Evolutionary conservation across 177 flowering plant genomes (phyloP).

Genomic region (Vitis hybrid): DNA sequence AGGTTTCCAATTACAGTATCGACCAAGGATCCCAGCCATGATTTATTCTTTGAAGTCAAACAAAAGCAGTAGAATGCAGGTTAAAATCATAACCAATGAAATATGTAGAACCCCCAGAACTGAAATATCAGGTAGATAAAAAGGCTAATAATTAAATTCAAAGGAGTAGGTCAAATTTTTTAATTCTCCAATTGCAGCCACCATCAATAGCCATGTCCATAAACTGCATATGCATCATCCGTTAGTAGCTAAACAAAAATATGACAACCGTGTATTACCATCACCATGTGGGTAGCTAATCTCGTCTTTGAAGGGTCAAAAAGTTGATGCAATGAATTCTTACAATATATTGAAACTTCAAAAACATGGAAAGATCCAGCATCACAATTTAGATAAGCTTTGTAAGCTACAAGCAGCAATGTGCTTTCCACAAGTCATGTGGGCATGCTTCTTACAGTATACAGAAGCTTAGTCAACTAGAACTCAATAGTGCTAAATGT

Average conservation of each 20-base stretch:
- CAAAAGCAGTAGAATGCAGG: slow-evolving; percentile 9
- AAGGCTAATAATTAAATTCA: not conserved
- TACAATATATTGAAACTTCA: not conserved
- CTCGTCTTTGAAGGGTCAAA: not conserved
- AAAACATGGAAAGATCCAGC: not conserved
- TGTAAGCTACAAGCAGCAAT: not conserved
- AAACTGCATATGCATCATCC: not conserved
- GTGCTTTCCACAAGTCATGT: not conserved
- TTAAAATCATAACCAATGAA: not conserved
- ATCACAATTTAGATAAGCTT: not conserved
- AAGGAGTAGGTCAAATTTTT: not conserved
- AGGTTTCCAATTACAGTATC: slow-evolving; percentile 91
- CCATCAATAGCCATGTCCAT: not conserved
- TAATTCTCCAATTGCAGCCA: not conserved
- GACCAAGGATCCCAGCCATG: slow-evolving; percentile 96
- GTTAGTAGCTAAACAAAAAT: too few species aligned
- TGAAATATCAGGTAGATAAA: not conserved
- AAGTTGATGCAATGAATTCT: not conserved
- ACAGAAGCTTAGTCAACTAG: not conserved
- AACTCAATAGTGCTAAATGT: not conserved
- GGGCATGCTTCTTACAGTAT: not conserved
- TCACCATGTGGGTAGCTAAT: not conserved
- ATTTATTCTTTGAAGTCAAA: slow-evolving; percentile 65
- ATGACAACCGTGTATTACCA: not conserved
- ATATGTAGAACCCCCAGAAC: not conserved